These are phyloP conservation scores for Narthecium ossifragum DNA, from an alignment of 106 monocot species.

Conservation along the genomic window DNA sequence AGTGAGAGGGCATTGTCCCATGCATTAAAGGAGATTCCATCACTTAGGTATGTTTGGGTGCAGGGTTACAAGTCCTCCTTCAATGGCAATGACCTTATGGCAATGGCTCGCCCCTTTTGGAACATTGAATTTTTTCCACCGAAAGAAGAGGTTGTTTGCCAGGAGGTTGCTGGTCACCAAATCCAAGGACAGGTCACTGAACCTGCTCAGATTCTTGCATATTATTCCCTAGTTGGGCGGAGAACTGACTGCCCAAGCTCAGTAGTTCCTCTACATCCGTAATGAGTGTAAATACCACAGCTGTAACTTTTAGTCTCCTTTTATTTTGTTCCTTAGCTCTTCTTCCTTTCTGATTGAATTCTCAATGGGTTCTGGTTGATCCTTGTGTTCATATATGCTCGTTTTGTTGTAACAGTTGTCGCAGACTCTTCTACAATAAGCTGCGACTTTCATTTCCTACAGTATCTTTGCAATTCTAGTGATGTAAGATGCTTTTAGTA, in stretches of 20 bases:
- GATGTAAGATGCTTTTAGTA: too few species aligned
- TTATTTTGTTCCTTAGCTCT: too few species aligned
- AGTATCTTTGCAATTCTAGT: too few species aligned
- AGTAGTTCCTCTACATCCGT: conserved; percentile 57
- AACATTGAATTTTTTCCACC: conserved; percentile 88
- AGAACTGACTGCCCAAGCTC: conserved; percentile 53
- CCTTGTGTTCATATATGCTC: too few species aligned
- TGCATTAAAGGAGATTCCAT: conserved; percentile 44
- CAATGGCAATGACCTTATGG: conserved; percentile 41
- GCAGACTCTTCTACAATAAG: too few species aligned
- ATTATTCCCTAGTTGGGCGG: conserved; percentile 87
- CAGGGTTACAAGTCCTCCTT: conserved; percentile 70
- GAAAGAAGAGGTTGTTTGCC: conserved; percentile 9
- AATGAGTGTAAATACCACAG: too few species aligned
- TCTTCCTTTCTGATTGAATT: too few species aligned
- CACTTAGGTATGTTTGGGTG: conserved; percentile 79
- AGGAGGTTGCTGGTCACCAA: conserved; percentile 10
- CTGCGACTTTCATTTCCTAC: too few species aligned
- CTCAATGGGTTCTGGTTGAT: too few species aligned
- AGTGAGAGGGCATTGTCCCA: conserved; percentile 69
- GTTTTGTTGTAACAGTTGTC: too few species aligned
- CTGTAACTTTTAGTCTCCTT: too few species aligned
- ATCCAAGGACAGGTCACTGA: conserved; percentile 5
- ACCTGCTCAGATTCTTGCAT: conserved; percentile 82
- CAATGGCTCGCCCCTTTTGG: conserved; percentile 77